Evolutionary conservation across 1,139 yeast genomes (phyloP), one percentile per base, ranked within the genome.

Genomic region (Candida anutae): DNA sequence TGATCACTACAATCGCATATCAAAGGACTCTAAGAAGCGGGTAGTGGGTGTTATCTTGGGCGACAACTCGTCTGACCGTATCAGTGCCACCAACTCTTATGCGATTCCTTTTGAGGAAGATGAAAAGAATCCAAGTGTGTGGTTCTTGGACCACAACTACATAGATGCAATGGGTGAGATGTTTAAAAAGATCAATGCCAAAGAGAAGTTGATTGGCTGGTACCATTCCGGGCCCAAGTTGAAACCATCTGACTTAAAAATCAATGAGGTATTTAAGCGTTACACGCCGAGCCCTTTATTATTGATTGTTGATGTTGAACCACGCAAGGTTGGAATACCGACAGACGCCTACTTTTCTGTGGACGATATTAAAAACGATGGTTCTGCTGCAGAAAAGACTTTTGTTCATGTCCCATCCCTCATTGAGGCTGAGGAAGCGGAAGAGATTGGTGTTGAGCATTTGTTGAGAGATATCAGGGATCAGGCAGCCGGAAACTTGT

Each of bases 391-490:
- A 3, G 95, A 87, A 49, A 79, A 79, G 57, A 88, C 97, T 1
- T 90, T 90, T 61, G 76, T 85, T 22, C 98, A 93, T 55, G 79
- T 88, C 22, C 95, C 97, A 10, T 83, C 95, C 10, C 68, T 76
- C 18, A 87, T 93, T 39, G 94, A 85, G 50, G 99, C 99, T 3
- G 98, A 93, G 53, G 98, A 93, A 53, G 98, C 98, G 3, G 98
- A 93, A 58, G 99, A 93, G 57, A 93, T 93, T 43, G 98, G 98
- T 37, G 99, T 93, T 6, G 99, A 93, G 53, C 99, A 93, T 50
- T 61, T 93, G 37, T 62, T 93, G 39, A 77, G 97, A 47, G 98
- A 93, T 48, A 85, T 87, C 22, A 76, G 96, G 45, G 97, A 90
- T 51, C 96, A 88, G 45, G 96, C 97, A 6, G 94, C 95, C 6